Base-by-base conservation (phyloP, 169 alveolate species). In the Blepharisma undulans region DNA sequence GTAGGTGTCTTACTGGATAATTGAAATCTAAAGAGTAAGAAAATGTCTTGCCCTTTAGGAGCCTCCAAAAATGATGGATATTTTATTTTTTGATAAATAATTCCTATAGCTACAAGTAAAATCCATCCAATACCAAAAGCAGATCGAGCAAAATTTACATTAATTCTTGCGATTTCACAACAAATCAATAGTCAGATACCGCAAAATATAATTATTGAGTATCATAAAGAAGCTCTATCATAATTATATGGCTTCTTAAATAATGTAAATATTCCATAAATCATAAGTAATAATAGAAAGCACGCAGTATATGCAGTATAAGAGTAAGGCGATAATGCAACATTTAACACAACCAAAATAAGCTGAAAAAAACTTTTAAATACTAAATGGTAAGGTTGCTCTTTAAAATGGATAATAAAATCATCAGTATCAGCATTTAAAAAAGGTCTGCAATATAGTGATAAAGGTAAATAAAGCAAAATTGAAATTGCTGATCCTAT, bases 41-140 rank as follows among this genome's bases (percentile, higher is more conserved):
- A 78, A 78, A 78, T 78, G 34, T 78, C 86, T 32, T 27, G 60
- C 10, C 61, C 29, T 34, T 78, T 78, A 21, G 29, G 71, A 3
- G 4, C 34, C 10, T 27, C 34, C 16, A 86, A 33, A 27, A 66
- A 10, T 61, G 29, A 25, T 61, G 91, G 91, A 12, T 12, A 48
- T 21, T 86, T 21, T 27, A 22, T 8, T 71, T 10, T 61, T 10
- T 86, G 91, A 72, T 25, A n/a, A 21, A 60, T 25, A 22, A 6
- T 32, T 21, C 77, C 89, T 25, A 10, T 10, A 21, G 14, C 29
- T 22, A 79, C 89, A 14, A 84, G 6, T 4, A n/a, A 4, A 7
- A 84, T 12, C 77, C 74, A 84, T 18, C 77, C 89, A 84, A 84
- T 32, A 12, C 25, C 36, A 84, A 84, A n/a, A 48, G 12, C 66